Evolutionary conservation across 192 early-diverging fungal genomes (phyloP), one percentile per base, ranked within the genome.

Genomic region (Coemansia sp.): DNA sequence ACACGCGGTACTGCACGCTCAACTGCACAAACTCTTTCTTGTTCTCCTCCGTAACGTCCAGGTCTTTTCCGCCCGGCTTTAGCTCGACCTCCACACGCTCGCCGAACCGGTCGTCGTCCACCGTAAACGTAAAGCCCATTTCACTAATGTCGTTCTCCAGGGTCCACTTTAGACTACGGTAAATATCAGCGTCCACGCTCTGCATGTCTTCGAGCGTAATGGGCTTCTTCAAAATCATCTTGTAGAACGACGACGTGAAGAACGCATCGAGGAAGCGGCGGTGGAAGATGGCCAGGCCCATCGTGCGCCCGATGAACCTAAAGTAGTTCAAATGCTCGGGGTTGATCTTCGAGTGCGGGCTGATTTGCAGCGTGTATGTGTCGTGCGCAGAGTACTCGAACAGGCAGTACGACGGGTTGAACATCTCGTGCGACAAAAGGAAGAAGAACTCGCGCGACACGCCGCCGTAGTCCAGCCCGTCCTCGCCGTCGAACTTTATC

Each of bases 401-500:
- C 62, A 98, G 84, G 65, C 92, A 89, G 79, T 88, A 91, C 77
- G 92, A 88, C n/a, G 96, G 96, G 75, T 98, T 95, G 81, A 98
- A 98, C 93, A 98, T 96, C 70, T 97, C 94, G 76, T 98, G 94
- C 26, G 94, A 96, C 41, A 98, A 82, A 69, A 98, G 76, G 83
- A 95, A 98, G 85, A 98, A 98, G 78, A 93, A 98, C 73, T 98
- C 96, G 81, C 92, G 88, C 18, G 94, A 96, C 54, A 98, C 83
- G 72, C 96, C 96, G 63, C 96, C 96, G 64, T 98, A 98, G 85
- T 98, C 96, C 29, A 98, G 83, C 11, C 96, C 96, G 74, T 98
- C 96, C 69, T 98, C 96, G 56, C 95, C 95, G 64, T 95, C 93
- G 70, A 98, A 98, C 76, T 97, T 98, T 75, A 98, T 95, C 93